phyloP scores from a whole-genome alignment of 2,329 filamentous ascomycete species.

The Venturiaceae sp. region DNA sequence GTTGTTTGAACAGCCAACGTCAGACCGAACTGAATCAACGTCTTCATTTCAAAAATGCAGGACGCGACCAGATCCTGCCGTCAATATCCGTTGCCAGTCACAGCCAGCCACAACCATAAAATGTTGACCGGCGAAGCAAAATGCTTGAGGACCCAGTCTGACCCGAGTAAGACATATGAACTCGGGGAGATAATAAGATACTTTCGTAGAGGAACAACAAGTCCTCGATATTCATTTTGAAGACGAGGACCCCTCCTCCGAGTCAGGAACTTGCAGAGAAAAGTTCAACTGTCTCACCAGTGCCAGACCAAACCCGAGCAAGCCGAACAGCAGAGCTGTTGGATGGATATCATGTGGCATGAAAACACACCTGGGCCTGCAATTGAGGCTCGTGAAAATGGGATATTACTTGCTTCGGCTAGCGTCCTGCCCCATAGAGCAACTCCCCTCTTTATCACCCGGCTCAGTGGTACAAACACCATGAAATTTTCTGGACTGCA shows the following conservation, averaged over 20 bases:
- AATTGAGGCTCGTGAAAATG: too few relatives aligned
- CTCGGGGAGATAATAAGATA: too few relatives aligned
- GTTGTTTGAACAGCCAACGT: not conserved
- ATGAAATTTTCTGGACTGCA: not conserved
- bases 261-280: not conserved
- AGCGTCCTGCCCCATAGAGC: not conserved
- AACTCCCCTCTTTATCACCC: not conserved
- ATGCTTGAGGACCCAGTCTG: too few relatives aligned
- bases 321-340: not conserved
- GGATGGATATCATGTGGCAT: not conserved
- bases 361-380: not conserved
- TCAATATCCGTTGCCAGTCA: too few relatives aligned
- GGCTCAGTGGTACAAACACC: not conserved
- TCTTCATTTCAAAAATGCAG: too few relatives aligned
- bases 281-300: not conserved
- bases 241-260: not conserved
- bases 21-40: not conserved
- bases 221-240: too few relatives aligned
- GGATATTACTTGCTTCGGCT: not conserved
- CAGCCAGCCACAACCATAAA: not conserved
- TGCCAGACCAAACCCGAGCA: not conserved
- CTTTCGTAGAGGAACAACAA: too few relatives aligned
- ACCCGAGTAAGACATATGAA: too few relatives aligned
- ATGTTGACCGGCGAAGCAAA: too few relatives aligned
- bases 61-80: not conserved